These are phyloP conservation scores for Amylocarpus encephaloides DNA, from an alignment of 2,329 filamentous ascomycete species.

Conservation along the genomic window DNA sequence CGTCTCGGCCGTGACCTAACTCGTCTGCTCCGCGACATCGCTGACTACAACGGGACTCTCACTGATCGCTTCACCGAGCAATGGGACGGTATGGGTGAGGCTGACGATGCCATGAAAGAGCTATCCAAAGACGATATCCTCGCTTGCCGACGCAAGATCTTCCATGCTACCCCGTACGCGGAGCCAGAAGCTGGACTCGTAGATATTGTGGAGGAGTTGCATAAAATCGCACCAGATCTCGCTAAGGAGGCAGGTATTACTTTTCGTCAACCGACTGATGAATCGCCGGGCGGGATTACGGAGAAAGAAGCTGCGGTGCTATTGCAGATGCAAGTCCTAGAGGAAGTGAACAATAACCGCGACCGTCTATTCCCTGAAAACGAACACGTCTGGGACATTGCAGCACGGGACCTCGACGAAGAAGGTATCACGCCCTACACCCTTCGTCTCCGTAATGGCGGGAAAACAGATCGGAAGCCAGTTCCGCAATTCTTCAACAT, in stretches of 20 bases:
- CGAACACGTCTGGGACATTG: conserved; percentile 28
- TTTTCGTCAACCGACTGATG: neutral
- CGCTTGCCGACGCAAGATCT: neutral
- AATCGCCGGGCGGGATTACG: neutral
- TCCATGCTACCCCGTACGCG: neutral
- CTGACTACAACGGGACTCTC: neutral
- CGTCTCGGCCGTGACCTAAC: conserved; percentile 21
- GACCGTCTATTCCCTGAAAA: conserved; percentile 23
- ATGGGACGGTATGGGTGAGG: neutral
- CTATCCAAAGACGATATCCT: neutral
- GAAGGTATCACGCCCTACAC: conserved; percentile 2
- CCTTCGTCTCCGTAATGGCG: neutral
- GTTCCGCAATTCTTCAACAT: conserved; percentile 19
- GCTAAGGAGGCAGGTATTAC: conserved; percentile 11
- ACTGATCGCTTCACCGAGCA: neutral
- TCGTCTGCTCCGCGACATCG: neutral
- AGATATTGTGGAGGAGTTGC: conserved; percentile 18
- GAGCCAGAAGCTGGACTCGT: neutral
- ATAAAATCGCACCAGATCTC: conserved; percentile 20
- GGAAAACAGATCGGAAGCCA: neutral
- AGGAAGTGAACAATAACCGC: conserved; percentile 27
- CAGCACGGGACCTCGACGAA: neutral
- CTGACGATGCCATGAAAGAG: too few species aligned
- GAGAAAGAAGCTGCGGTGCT: conserved; percentile 14
- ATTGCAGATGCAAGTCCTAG: conserved; percentile 25